Evolutionary conservation across 768 basidiomycete species (phyloP), one percentile per base, ranked within the genome.

Genomic region (Auricularia auricula-judae): DNA sequence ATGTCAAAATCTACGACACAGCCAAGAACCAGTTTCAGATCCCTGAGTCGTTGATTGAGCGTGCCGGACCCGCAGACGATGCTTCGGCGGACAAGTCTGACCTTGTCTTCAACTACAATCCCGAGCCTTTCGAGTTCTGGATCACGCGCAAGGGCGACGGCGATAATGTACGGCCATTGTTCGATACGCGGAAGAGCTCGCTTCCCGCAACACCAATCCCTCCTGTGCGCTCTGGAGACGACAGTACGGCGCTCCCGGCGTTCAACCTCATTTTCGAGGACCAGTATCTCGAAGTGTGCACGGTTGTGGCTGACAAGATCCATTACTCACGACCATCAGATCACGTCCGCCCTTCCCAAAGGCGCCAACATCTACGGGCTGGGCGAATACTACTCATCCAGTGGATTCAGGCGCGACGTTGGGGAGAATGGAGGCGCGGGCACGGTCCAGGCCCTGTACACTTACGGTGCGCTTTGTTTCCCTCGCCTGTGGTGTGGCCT

Each of bases 1-100:
- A 83, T 62, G 85, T 89, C 51, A 83, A 86, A 66, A 84, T 90
- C 12, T 83, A 76, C 67, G 88, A 90, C 71, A 81, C 81, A 0
- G 79, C 74, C 7, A 76, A 83, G 47, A 66, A 78, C 59, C 89
- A 91, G 70, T 91, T 85, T 73, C 84, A 82, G 4, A 79, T 91
- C 43, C 88, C 88, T 0, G 71, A 81, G 36, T 80, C 77, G 72
- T 74, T 80, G 69, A 71, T 67, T 67, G 84, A 85, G 14, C 80
- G 84, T 0, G 86, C 86, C 0, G 68, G 73, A 8, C 65, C 73
- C 35, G 66, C 74, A 34, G 18, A 16, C 18, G 62, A 68, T 12
- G 71, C 74, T 29, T 69, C 74, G 8, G 68, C 77, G 0, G 64
- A 51, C 47, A 51, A 16, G 47, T 51, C 47, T 8, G 47, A 51